These are phyloP conservation scores for Barbarea vulgaris DNA, from an alignment of 345 rosid genomes.

Conservation along the genomic window DNA sequence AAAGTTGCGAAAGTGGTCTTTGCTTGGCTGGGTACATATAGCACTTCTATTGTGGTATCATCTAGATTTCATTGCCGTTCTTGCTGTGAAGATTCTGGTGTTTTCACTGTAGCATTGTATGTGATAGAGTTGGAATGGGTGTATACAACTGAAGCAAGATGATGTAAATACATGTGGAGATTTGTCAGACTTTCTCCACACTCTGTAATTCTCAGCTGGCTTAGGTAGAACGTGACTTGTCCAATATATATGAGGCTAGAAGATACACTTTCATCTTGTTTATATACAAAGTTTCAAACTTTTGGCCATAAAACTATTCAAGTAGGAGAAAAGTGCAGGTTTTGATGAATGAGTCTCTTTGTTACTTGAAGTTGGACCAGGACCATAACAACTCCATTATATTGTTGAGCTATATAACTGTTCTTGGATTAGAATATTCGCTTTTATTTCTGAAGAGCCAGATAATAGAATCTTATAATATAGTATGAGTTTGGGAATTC, in stretches of 20 bases:
- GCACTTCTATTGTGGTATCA: neutral
- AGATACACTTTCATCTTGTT: conserved; percentile 4
- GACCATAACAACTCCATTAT: neutral
- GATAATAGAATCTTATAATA: neutral
- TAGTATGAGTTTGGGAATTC: no score
- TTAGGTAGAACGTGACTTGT: conserved; percentile 14
- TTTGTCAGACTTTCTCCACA: conserved; percentile 9
- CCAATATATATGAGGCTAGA: neutral
- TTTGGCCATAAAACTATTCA: neutral
- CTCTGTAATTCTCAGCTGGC: conserved; percentile 8
- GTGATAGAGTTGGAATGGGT: conserved; percentile 13
- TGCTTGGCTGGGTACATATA: conserved; percentile 21
- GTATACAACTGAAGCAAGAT: conserved; percentile 4
- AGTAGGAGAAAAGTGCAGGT: conserved; percentile 2
- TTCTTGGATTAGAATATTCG: conserved; percentile 14
- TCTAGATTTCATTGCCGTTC: conserved; percentile 7
- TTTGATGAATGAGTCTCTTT: neutral
- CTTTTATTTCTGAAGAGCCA: neutral
- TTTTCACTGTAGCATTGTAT: neutral
- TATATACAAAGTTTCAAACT: neutral
- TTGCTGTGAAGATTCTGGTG: conserved; percentile 2
- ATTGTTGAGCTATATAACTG: conserved; percentile 12
- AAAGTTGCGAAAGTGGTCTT: neutral
- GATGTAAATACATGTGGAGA: conserved; percentile 14
- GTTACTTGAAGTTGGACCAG: conserved; percentile 23